Evolutionary conservation across 1,139 yeast species (phyloP).

Genomic region (Kurtzmaniella quercitrusa): DNA sequence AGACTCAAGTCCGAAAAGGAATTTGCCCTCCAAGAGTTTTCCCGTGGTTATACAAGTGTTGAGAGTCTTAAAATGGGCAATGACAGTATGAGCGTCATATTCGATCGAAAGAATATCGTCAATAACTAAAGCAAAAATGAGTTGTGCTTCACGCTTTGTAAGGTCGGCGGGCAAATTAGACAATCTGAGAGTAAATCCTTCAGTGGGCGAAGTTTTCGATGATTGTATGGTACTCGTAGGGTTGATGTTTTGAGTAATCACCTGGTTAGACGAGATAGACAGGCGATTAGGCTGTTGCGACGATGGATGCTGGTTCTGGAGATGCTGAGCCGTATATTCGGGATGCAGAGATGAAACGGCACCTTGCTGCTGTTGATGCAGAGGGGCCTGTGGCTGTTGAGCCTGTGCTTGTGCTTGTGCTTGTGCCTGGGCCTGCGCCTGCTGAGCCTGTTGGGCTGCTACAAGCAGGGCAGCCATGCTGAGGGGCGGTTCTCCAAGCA

Average conservation of each 20-base stretch:
- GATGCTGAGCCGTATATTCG: not conserved
- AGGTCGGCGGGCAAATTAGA: slow-evolving; percentile 71
- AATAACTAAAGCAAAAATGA: slow-evolving; percentile 74
- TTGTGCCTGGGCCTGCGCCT: slow-evolving; percentile 10
- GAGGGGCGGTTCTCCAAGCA: slow-evolving; percentile 3
- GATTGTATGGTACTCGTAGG: not conserved
- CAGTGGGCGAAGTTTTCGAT: slow-evolving; percentile 7
- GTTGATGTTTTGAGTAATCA: not conserved
- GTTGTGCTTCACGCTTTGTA: slow-evolving; percentile 68
- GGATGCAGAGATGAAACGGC: not conserved
- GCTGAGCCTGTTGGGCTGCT: slow-evolving; percentile 7
- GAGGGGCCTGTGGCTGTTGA: slow-evolving; percentile 7
- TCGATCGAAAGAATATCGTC: slow-evolving; percentile 65
- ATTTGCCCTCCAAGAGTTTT: slow-evolving; percentile 61
- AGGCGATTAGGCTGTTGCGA: not conserved
- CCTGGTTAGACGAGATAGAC: not conserved
- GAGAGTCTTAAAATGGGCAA: slow-evolving; percentile 62
- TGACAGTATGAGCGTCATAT: slow-evolving; percentile 38
- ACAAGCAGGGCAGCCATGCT: slow-evolving; percentile 1
- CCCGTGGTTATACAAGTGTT: slow-evolving; percentile 69
- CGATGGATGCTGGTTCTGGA: slow-evolving; percentile 1
- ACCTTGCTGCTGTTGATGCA: not conserved
- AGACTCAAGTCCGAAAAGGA: slow-evolving; percentile 57
- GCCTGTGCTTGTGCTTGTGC: slow-evolving; percentile 8
- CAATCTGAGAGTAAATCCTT: slow-evolving; percentile 30